A percentile compares a stretch with the other conserved stretches of the same genome.
These are phyloP conservation scores for Grammothele lineata DNA, from an alignment of 768 basidiomycete genomes.

Conservation along the genomic window DNA sequence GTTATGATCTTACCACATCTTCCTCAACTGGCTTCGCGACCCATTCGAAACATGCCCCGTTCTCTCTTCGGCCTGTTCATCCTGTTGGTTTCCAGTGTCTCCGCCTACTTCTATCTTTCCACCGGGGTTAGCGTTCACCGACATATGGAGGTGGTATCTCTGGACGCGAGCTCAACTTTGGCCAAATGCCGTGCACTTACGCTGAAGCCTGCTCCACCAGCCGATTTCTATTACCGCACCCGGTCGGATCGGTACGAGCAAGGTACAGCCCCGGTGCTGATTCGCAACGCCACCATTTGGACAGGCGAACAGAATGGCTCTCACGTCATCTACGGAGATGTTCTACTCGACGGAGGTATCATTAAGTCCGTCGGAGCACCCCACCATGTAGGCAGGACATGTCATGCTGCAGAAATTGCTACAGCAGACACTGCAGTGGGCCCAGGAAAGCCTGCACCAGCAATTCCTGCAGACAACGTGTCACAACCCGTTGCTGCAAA, in stretches of 20 bases:
- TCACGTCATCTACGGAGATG: conserved; percentile 53
- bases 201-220: conserved; percentile 33
- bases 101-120: background rate
- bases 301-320: conserved; percentile 58
- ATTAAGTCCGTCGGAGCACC: conserved; percentile 50
- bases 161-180: conserved; percentile 3
- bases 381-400: too few species aligned
- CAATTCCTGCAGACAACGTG: too few species aligned
- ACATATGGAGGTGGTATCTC: background rate
- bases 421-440: too few species aligned
- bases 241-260: conserved; percentile 51
- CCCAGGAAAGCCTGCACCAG: too few species aligned
- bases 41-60: too few species aligned
- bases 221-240: conserved; percentile 28
- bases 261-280: conserved; percentile 49
- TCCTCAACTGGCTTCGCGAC: too few species aligned
- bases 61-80: too few species aligned
- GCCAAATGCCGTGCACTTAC: conserved; percentile 30
- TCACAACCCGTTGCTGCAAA: too few species aligned
- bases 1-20: too few species aligned
- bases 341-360: conserved; percentile 62
- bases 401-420: too few species aligned
- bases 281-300: conserved; percentile 77
- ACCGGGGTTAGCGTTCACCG: background rate
- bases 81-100: too few species aligned